These are phyloP conservation scores for Trichoderma simmonsii DNA, from an alignment of 2,329 filamentous ascomycete genomes.

Conservation along the genomic window DNA sequence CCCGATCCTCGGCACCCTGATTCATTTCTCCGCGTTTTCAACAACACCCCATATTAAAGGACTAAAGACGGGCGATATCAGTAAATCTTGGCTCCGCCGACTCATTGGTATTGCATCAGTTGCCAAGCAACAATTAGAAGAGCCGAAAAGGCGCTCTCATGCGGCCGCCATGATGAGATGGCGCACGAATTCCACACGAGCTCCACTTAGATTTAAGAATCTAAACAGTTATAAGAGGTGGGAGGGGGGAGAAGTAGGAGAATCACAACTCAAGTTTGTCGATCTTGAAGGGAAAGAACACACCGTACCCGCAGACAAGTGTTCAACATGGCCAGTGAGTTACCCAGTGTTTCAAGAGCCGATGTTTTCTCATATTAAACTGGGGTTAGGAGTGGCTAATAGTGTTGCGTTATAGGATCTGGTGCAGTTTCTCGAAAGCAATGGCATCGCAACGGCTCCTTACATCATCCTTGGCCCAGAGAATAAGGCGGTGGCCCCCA, in stretches of 20 bases:
- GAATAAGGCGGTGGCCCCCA: neutral
- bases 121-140: neutral
- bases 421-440: neutral
- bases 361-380: too few relatives aligned
- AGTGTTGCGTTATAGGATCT: neutral
- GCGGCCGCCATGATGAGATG: neutral
- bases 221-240: neutral
- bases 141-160: neutral
- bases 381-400: too few relatives aligned
- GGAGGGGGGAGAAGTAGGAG: neutral
- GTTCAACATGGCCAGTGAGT: neutral
- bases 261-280: neutral
- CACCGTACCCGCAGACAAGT: neutral
- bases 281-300: neutral
- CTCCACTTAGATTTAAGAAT: neutral
- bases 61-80: neutral
- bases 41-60: neutral
- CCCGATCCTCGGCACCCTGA: neutral
- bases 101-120: neutral
- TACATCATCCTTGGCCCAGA: neutral
- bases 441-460: neutral
- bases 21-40: neutral
- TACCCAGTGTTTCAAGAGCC: neutral
- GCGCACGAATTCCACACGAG: neutral
- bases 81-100: neutral